Conservation (phyloP, 345 rosid genomes). For the Conringia planisiliqua region DNA sequence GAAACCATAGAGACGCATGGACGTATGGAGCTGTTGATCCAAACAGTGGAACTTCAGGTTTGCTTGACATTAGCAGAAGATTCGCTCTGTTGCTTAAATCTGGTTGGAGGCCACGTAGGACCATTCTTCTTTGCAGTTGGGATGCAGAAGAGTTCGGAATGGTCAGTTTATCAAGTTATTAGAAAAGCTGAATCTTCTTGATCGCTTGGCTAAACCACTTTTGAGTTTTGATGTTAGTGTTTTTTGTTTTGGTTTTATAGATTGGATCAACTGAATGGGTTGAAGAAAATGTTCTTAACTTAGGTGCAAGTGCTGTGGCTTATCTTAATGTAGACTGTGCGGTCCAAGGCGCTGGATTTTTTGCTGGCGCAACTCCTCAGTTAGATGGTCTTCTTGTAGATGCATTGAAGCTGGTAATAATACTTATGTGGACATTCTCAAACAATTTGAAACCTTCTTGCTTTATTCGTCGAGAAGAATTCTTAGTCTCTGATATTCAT, state of each 20-base stretch:
- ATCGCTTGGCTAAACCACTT: neutral
- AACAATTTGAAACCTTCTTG: neutral
- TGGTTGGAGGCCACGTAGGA: slow-evolving; percentile 94
- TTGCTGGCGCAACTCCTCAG: slow-evolving; percentile 84
- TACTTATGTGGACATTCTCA: neutral
- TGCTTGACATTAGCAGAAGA: slow-evolving; percentile 84
- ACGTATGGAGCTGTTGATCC: slow-evolving; percentile 99
- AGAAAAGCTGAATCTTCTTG: neutral
- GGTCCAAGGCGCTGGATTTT: slow-evolving; percentile 93
- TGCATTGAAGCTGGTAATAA: slow-evolving; percentile 63
- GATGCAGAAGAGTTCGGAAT: slow-evolving; percentile 99
- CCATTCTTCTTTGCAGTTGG: slow-evolving; percentile 87
- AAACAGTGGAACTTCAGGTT: slow-evolving; percentile 92
- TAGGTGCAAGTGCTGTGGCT: slow-evolving; percentile 81
- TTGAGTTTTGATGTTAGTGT: neutral
- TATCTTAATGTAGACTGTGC: slow-evolving; percentile 98
- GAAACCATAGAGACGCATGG: slow-evolving; percentile 98
- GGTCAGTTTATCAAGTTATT: slow-evolving; percentile 51
- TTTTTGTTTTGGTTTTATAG: slow-evolving; percentile 33
- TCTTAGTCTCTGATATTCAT: neutral
- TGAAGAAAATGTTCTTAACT: slow-evolving; percentile 77
- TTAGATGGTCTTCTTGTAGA: slow-evolving; percentile 71
- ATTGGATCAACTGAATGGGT: slow-evolving; percentile 98
- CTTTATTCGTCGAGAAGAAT: neutral
- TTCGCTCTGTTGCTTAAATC: slow-evolving; percentile 53